Evolutionary conservation across 2,329 filamentous ascomycete species (phyloP), one percentile per base, ranked within the genome.

Genomic region (Dichotomopilus funicola): DNA sequence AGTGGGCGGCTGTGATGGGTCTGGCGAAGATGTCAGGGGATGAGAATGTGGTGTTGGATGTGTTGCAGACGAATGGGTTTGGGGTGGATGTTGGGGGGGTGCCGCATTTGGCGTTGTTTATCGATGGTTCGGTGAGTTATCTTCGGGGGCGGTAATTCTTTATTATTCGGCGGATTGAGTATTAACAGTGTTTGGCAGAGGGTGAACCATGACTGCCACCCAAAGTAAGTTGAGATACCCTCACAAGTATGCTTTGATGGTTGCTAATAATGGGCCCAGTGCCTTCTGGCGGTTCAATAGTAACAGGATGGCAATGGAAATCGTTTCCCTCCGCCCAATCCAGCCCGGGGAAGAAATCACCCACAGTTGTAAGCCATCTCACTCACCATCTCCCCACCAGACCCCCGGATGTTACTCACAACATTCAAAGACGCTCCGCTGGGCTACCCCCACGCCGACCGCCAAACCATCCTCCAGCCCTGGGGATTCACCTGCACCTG

Each of bases 401-500:
- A 19, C 33, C 9, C 19, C 27, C 13, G 3, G 3, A 42, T 6
- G 13, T 27, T 19, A 10, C 19, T 33, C 54, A 52, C 5, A 47
- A 13, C n/a, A 36, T 11, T 19, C 3, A 2, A 9, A 67, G 65
- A 67, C 51, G 60, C 59, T 2, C 61, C 62, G 5, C 59, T 64
- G 0, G 63, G 63, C 5, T 54, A 61, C 35, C 60, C 58, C 9
- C 53, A 54, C 47, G 50, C 56, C 19, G 59, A 64, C 2, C 59
- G 63, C 6, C 54, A 56, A 10, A 45, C 51, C 0, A 51, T 60
- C 4, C 59, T 63, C 6, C 35, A 51, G 11, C 44, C 53, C n/a
- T 67, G 63, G 65, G 63, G 63, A 6, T 65, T 67, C 54, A 52
- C 59, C 34, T 66, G 65, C 40, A 37, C 46, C 6, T 67, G 64